Conservation (phyloP, 208 protist species). For the Leishmania mexicana region DNA sequence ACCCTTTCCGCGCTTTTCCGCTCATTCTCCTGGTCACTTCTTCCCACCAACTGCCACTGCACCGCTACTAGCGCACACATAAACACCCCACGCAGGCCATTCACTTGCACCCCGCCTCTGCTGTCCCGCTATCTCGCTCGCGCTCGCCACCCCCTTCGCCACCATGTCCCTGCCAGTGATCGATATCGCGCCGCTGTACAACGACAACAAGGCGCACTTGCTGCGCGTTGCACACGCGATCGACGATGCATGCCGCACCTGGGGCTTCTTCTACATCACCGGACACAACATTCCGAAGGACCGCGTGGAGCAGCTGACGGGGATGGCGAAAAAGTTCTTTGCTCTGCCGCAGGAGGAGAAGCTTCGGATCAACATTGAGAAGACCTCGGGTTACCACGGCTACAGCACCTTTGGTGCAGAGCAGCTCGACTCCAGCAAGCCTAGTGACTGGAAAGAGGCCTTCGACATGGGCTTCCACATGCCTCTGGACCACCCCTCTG, state of each 20-base stretch:
- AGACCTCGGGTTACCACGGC: slow-evolving; percentile 56
- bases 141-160: background rate
- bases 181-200: slow-evolving; percentile 66
- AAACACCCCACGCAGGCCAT: background rate
- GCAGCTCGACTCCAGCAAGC: slow-evolving; percentile 54
- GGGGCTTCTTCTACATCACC: slow-evolving; percentile 88
- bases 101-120: background rate
- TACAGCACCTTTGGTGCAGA: slow-evolving; percentile 57
- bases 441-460: slow-evolving; percentile 70
- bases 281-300: slow-evolving; percentile 59
- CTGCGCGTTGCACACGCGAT: slow-evolving; percentile 58
- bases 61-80: background rate
- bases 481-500: slow-evolving; percentile 53
- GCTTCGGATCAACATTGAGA: slow-evolving; percentile 66
- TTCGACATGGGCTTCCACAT: slow-evolving; percentile 75
- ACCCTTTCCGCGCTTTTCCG: background rate
- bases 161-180: slow-evolving; percentile 66
- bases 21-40: background rate
- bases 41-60: background rate
- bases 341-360: slow-evolving; percentile 64
- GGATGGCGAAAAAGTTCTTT: slow-evolving; percentile 65
- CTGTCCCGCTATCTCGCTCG: background rate
- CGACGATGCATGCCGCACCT: slow-evolving; percentile 69
- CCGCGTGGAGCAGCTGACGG: slow-evolving; percentile 46
- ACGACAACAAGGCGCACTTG: slow-evolving; percentile 38